Conservation (phyloP, 495 filamentous ascomycete species). For the Aspergillus hancockii region DNA sequence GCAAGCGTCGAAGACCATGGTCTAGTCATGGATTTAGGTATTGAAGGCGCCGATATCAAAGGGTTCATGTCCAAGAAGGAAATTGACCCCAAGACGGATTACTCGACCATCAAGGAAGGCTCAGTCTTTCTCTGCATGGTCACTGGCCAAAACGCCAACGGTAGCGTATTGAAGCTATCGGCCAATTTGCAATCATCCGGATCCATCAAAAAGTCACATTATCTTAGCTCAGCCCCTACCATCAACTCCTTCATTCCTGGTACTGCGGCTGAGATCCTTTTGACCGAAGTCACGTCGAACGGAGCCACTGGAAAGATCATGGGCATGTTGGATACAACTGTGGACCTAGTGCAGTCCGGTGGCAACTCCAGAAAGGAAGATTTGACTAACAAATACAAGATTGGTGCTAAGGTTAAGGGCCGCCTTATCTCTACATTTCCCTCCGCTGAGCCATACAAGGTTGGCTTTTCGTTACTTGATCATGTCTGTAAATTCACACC, state of each 20-base stretch:
- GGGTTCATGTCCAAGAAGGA: slow-evolving; percentile 93
- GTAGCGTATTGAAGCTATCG: slow-evolving; percentile 85
- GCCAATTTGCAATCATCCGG: slow-evolving; percentile 64
- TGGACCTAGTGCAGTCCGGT: slow-evolving; percentile 86
- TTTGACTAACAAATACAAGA: slow-evolving; percentile 71
- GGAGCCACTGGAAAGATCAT: slow-evolving; percentile 85
- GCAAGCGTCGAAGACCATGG: slow-evolving; percentile 93
- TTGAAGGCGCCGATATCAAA: slow-evolving; percentile 63
- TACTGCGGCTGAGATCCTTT: slow-evolving; percentile 79
- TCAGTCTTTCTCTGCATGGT: slow-evolving; percentile 81
- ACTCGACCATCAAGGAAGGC: slow-evolving; percentile 70
- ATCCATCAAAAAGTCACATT: slow-evolving; percentile 70
- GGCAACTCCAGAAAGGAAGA: slow-evolving; percentile 62
- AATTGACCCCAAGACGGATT: slow-evolving; percentile 58
- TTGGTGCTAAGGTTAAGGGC: slow-evolving; percentile 81
- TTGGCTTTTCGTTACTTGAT: slow-evolving; percentile 82
- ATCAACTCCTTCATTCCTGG: slow-evolving; percentile 90
- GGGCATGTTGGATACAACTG: slow-evolving; percentile 85
- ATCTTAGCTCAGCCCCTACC: slow-evolving; percentile 73
- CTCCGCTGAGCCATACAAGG: slow-evolving; percentile 70
- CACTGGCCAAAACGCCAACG: slow-evolving; percentile 70
- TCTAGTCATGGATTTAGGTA: slow-evolving; percentile 86
- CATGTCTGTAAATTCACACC: slow-evolving; percentile 71
- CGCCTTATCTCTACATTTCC: slow-evolving; percentile 86
- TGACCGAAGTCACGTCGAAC: slow-evolving; percentile 64